phyloP scores from a whole-genome alignment of 208 protist genomes.

The Trypanosoma theileri region DNA sequence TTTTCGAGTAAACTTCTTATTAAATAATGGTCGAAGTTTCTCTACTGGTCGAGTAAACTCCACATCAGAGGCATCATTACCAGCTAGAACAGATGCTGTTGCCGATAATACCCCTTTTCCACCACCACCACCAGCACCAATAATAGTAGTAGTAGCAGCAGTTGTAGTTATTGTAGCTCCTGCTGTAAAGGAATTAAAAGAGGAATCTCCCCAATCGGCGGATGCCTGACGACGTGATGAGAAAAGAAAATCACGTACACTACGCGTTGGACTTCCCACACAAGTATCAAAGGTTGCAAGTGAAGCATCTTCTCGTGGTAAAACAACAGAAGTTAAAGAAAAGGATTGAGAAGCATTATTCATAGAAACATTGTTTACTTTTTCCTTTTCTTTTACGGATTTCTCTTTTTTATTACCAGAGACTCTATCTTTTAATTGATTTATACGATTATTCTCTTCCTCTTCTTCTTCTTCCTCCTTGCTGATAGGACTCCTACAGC shows the following conservation, averaged over 20 bases:
- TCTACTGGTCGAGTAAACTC: slow-evolving; percentile 33
- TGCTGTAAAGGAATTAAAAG: slow-evolving; percentile 10
- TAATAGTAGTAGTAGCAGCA: neutral
- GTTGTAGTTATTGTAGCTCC: neutral
- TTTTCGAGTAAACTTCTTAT: slow-evolving; percentile 45
- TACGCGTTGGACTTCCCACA: slow-evolving; percentile 14
- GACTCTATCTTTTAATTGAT: neutral
- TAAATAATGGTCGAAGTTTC: slow-evolving; percentile 50
- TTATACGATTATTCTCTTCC: slow-evolving; percentile 10
- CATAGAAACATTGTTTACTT: slow-evolving; percentile 1
- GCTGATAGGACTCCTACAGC: neutral
- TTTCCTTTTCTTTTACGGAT: neutral
- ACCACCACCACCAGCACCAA: neutral
- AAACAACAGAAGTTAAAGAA: neutral
- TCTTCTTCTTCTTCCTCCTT: slow-evolving; percentile 3
- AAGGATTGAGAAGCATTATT: slow-evolving; percentile 9
- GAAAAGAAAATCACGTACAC: slow-evolving; percentile 28
- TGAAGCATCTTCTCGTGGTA: neutral
- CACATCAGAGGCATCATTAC: neutral
- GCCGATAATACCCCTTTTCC: neutral
- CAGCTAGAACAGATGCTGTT: neutral
- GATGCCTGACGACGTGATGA: slow-evolving; percentile 14
- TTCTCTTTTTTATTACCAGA: neutral
- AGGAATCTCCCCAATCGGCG: slow-evolving; percentile 5
- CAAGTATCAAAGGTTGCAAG: neutral